Conservation (phyloP, 345 rosid species). For the Gossypium raimondii region DNA sequence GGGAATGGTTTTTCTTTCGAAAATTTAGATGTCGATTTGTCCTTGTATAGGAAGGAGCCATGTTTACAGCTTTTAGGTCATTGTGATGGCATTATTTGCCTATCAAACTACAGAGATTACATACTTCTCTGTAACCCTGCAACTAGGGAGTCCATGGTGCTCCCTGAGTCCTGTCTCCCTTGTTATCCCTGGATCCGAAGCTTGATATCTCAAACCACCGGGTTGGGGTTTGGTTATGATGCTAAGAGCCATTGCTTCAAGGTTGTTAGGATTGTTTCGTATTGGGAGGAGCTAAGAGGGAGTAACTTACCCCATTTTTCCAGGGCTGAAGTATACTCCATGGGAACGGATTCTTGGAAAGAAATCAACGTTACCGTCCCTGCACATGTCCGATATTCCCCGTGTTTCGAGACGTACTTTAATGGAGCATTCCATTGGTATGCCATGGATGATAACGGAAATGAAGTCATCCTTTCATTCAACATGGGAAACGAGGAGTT, state of each 20-base stretch:
- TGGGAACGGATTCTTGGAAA: conserved; percentile 12
- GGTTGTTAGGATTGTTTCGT: conserved; percentile 12
- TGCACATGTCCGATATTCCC: conserved; percentile 9
- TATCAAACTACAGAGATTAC: conserved; percentile 11
- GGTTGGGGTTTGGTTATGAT: conserved; percentile 14
- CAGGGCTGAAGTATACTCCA: conserved; percentile 12
- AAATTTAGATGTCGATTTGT: conserved; percentile 7
- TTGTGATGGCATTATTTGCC: conserved; percentile 15
- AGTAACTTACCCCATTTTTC: neutral
- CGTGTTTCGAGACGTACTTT: conserved; percentile 13
- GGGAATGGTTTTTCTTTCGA: conserved; percentile 4
- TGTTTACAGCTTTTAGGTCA: conserved; percentile 13
- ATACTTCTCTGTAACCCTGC: conserved; percentile 14
- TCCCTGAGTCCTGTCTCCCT: conserved; percentile 4
- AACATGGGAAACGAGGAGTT: conserved; percentile 6
- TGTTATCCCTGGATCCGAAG: neutral
- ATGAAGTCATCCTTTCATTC: conserved; percentile 10
- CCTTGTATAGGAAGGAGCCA: conserved; percentile 17
- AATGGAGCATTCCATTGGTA: conserved; percentile 12
- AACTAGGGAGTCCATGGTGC: conserved; percentile 14
- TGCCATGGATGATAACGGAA: neutral
- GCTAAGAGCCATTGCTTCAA: conserved; percentile 1
- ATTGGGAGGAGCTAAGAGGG: conserved; percentile 4
- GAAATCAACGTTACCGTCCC: conserved; percentile 4
- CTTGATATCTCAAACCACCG: neutral